Evolutionary conservation across 2,329 filamentous ascomycete species (phyloP).

Genomic region (Capronia americana): DNA sequence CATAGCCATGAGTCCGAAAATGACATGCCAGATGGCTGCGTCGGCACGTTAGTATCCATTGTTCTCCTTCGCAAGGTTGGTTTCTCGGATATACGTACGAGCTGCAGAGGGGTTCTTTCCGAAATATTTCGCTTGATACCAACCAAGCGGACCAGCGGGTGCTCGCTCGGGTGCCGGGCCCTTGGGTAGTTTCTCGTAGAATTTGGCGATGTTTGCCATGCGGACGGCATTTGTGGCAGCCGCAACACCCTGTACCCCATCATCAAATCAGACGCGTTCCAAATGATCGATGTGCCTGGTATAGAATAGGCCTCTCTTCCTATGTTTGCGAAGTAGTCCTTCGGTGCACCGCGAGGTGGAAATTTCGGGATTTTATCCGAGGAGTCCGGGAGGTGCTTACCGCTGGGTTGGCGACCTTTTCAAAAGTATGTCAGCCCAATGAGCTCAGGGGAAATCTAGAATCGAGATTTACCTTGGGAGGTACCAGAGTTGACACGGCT

Average conservation of each 20-base stretch:
- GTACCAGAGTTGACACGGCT: slow-evolving; percentile 97
- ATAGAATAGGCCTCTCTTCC: background rate
- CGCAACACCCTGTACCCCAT: slow-evolving; percentile 76
- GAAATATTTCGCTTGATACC: slow-evolving; percentile 89
- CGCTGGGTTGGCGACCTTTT: slow-evolving; percentile 33
- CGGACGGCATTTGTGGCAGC: slow-evolving; percentile 93
- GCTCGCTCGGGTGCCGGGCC: slow-evolving; percentile 84
- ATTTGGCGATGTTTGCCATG: slow-evolving; percentile 97
- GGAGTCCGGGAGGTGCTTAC: slow-evolving; percentile 24
- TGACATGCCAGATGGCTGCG: slow-evolving; percentile 84
- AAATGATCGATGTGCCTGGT: background rate
- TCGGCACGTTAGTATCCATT: slow-evolving; percentile 12
- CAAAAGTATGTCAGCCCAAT: slow-evolving; percentile 23
- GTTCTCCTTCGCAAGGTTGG: background rate
- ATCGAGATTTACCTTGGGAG: slow-evolving; percentile 78
- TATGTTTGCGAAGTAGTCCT: no score
- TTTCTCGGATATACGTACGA: slow-evolving; percentile 69
- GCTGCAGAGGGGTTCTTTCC: slow-evolving; percentile 87
- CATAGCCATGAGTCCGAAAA: slow-evolving; percentile 76
- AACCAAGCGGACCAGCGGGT: slow-evolving; percentile 79
- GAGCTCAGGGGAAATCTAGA: slow-evolving; percentile 2
- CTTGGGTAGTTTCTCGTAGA: slow-evolving; percentile 98
- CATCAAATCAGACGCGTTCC: slow-evolving; percentile 21
- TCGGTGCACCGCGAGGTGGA: background rate
- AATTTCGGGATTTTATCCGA: background rate